Percentiles rank a stretch among this genome's conserved stretches.
These are phyloP conservation scores for Lepidium didymum DNA, from an alignment of 345 rosid genomes.

Conservation along the genomic window DNA sequence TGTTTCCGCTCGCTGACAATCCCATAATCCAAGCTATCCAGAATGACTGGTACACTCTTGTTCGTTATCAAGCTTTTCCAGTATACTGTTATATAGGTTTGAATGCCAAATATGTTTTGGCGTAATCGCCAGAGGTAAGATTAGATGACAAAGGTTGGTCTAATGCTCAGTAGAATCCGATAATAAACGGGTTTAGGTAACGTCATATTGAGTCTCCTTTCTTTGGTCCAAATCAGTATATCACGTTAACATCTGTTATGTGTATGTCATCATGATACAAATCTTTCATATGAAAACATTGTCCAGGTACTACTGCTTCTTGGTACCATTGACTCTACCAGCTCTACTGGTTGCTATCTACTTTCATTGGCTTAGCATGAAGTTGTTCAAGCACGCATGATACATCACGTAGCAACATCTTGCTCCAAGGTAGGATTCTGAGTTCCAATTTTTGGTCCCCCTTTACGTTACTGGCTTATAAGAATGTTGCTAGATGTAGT, in stretches of 20 bases:
- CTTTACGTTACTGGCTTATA: not conserved
- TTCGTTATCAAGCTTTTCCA: no score
- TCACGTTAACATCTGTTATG: not conserved
- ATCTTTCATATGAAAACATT: not conserved
- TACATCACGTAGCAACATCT: not conserved
- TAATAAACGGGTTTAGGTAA: not conserved
- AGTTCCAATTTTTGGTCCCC: not conserved
- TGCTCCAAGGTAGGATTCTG: not conserved
- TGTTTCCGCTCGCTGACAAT: conserved; percentile 14
- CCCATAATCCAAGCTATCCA: conserved; percentile 18
- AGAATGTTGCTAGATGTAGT: not conserved
- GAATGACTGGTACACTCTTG: conserved; percentile 27
- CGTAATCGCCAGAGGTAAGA: not conserved
- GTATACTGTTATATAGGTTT: no score
- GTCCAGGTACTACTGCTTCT: conserved; percentile 53
- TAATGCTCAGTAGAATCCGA: not conserved
- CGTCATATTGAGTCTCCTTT: not conserved
- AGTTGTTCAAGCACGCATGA: conserved; percentile 69
- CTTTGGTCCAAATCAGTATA: not conserved
- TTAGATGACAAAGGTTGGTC: not conserved
- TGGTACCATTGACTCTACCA: conserved; percentile 88
- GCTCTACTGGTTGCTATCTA: conserved; percentile 56
- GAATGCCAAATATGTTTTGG: no score
- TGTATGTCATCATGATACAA: not conserved
- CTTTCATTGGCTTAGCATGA: conserved; percentile 82